These are phyloP conservation scores for Spinacia oleracea DNA, from an alignment of 179 eudicot species.

Conservation along the genomic window DNA sequence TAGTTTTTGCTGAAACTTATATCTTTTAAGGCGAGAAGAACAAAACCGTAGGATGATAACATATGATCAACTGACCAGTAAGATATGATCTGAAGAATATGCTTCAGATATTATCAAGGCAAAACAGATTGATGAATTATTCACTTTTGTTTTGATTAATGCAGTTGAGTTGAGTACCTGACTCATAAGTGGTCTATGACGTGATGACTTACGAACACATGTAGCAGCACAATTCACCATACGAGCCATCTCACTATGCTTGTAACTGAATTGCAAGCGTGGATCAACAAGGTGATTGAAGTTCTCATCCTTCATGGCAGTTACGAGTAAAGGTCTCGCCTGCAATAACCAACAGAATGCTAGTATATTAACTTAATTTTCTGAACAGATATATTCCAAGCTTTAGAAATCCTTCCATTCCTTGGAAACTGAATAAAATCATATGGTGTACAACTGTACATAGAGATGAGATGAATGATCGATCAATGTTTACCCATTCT, in stretches of 20 bases:
- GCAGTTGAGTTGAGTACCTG: constrained; percentile 27
- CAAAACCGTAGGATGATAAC: too few relatives aligned
- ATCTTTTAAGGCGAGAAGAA: too few relatives aligned
- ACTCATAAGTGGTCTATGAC: constrained; percentile 41
- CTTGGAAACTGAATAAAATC: neutral
- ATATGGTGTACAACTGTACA: too few relatives aligned
- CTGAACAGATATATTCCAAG: neutral
- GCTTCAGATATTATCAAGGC: neutral
- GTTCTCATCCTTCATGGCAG: constrained; percentile 39
- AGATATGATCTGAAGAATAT: neutral
- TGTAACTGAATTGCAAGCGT: constrained; percentile 31
- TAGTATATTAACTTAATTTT: neutral
- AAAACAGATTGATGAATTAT: neutral
- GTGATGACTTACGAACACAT: constrained; percentile 40
- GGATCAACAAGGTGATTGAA: constrained; percentile 35
- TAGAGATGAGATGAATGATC: neutral
- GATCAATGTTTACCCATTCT: constrained; percentile 57
- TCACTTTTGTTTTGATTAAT: neutral
- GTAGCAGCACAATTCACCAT: constrained; percentile 43
- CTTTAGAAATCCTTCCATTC: neutral
- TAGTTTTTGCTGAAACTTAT: too few relatives aligned
- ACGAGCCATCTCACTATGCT: constrained; percentile 38
- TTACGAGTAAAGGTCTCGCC: constrained; percentile 40
- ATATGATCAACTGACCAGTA: neutral
- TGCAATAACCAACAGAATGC: constrained; percentile 20